Evolutionary conservation across 495 filamentous ascomycete species (phyloP).

Genomic region (Cercophora scortea): DNA sequence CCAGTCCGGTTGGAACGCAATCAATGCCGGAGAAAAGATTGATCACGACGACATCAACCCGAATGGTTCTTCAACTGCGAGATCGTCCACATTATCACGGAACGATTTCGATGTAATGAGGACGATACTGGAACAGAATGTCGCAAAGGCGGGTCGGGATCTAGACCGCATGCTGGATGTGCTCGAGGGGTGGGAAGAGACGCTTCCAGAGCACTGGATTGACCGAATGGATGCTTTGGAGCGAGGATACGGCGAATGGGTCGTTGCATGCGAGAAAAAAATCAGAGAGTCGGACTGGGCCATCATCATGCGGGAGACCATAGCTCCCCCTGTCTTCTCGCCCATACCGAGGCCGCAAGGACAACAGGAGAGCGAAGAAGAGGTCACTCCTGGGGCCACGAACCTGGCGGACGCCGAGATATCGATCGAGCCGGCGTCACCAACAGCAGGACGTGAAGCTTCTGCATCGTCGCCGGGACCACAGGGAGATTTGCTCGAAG

Average conservation of each 20-base stretch:
- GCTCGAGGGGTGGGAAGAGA: conserved; percentile 74
- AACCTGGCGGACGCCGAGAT: not conserved
- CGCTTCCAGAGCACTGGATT: conserved; percentile 80
- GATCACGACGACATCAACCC: not conserved
- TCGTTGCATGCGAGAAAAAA: conserved; percentile 33
- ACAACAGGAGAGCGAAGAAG: not conserved
- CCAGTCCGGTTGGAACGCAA: conserved; percentile 51
- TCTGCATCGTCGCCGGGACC: not conserved
- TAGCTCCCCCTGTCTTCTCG: not conserved
- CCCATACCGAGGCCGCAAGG: not conserved
- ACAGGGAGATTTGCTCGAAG: not conserved
- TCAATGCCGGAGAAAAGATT: conserved; percentile 26
- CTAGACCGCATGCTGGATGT: conserved; percentile 80
- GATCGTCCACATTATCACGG: conserved; percentile 28
- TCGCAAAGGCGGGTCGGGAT: conserved; percentile 59
- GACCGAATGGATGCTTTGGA: conserved; percentile 77
- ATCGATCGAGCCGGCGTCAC: not conserved
- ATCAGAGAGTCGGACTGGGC: conserved; percentile 27
- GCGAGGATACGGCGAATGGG: conserved; percentile 73
- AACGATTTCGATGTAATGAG: conserved; percentile 55
- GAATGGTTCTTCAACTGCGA: not conserved
- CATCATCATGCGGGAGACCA: conserved; percentile 2
- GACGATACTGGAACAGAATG: conserved; percentile 56
- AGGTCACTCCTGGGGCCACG: not conserved
- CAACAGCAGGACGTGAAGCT: not conserved